A percentile compares a stretch with the other conserved stretches of the same genome.
phyloP scores from a whole-genome alignment of 306 rosid genomes.

The Canavalia ensiformis region DNA sequence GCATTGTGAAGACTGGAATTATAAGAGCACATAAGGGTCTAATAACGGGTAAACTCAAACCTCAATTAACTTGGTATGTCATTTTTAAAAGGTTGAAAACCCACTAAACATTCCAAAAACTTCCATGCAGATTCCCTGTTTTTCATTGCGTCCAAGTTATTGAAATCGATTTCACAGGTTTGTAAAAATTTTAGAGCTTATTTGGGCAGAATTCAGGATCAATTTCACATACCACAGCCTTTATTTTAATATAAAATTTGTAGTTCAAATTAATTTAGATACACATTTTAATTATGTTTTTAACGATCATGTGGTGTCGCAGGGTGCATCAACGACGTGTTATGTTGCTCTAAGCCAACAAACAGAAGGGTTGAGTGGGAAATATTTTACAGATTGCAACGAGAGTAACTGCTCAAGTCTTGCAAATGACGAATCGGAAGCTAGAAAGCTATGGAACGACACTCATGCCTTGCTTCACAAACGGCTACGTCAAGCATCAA shows the following conservation, averaged over 20 bases:
- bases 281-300: too few relatives aligned
- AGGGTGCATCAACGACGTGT: constrained; percentile 95
- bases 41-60: constrained; percentile 63
- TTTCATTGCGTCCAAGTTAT: constrained; percentile 86
- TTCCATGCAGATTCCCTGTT: constrained; percentile 81
- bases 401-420: constrained; percentile 76
- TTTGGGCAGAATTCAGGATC: neutral
- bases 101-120: neutral
- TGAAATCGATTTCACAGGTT: constrained; percentile 85
- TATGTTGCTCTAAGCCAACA: constrained; percentile 83
- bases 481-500: constrained; percentile 60
- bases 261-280: neutral
- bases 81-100: constrained; percentile 25
- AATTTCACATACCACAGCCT: neutral
- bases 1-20: constrained; percentile 88
- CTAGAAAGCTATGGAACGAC: constrained; percentile 76
- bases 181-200: constrained; percentile 21
- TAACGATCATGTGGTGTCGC: neutral
- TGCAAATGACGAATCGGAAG: constrained; percentile 84
- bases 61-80: constrained; percentile 9
- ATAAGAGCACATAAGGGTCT: constrained; percentile 85
- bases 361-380: constrained; percentile 77
- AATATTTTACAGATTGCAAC: constrained; percentile 87
- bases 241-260: neutral
- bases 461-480: constrained; percentile 70